A percentile compares a stretch with the other conserved stretches of the same genome.
phyloP scores from a whole-genome alignment of 2,329 filamentous ascomycete genomes.

The Dactylellina sp. region DNA sequence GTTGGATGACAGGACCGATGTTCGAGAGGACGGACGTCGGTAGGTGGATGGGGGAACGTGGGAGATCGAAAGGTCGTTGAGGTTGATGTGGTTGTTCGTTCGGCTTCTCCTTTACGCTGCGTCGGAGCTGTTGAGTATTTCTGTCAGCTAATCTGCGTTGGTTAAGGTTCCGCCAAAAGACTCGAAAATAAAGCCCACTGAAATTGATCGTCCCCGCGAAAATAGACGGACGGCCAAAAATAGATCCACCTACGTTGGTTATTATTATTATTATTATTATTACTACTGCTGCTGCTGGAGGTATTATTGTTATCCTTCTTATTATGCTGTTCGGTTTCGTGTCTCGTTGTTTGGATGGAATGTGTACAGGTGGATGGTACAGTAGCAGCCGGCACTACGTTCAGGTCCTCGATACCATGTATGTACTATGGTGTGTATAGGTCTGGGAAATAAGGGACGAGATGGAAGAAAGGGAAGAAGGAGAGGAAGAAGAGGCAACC shows the following conservation, averaged over 20 bases:
- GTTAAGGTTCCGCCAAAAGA: slow-evolving; percentile 52
- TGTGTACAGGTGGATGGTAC: too few species aligned
- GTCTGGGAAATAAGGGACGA: slow-evolving; percentile 2
- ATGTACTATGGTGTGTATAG: too few species aligned
- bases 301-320: slow-evolving; percentile 6
- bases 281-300: too few species aligned
- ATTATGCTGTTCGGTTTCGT: neutral
- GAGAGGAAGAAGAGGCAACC: neutral
- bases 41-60: neutral
- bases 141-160: slow-evolving; percentile 19
- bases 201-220: neutral
- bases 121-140: slow-evolving; percentile 11
- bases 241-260: slow-evolving; percentile 11
- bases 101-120: slow-evolving; percentile 45
- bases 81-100: slow-evolving; percentile 44
- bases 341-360: neutral
- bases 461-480: slow-evolving; percentile 5
- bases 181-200: slow-evolving; percentile 46
- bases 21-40: neutral
- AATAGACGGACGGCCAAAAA: slow-evolving; percentile 9
- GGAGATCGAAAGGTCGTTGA: slow-evolving; percentile 5
- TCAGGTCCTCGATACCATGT: neutral
- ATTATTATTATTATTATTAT: slow-evolving; percentile 22
- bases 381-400: slow-evolving; percentile 42
- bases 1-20: slow-evolving; percentile 6